Conservation (phyloP, 768 basidiomycete genomes). For the Sutorius australiensis region DNA sequence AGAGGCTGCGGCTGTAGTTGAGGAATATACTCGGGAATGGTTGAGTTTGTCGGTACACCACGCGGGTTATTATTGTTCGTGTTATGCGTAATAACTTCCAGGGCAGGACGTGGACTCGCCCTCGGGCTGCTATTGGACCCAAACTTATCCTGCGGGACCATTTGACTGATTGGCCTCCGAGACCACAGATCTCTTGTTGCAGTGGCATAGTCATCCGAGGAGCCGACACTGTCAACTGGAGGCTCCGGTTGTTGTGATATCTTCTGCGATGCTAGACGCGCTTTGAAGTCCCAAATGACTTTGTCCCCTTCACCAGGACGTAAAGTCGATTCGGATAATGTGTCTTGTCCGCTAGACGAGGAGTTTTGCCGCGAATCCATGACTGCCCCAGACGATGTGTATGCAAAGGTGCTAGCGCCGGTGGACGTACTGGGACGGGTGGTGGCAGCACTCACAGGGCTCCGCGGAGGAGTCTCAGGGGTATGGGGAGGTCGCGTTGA, state of each 20-base stretch:
- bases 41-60: conserved; percentile 14
- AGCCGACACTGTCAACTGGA: conserved; percentile 18
- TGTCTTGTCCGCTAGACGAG: conserved; percentile 31
- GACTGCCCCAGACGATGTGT: conserved; percentile 28
- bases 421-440: conserved; percentile 38
- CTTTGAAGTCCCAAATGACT: conserved; percentile 28
- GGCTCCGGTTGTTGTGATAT: conserved; percentile 15
- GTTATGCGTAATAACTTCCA: conserved; percentile 30
- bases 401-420: conserved; percentile 24
- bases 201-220: conserved; percentile 29
- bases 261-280: conserved; percentile 16
- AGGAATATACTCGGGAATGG: conserved; percentile 17
- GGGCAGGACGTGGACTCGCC: conserved; percentile 25
- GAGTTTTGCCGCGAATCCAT: conserved; percentile 26
- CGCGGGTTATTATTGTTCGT: conserved; percentile 14
- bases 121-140: conserved; percentile 14
- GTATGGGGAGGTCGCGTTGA: conserved; percentile 31
- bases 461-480: conserved; percentile 56
- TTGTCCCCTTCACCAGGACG: conserved; percentile 32
- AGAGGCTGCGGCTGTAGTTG: conserved; percentile 14
- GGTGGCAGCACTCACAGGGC: conserved; percentile 54
- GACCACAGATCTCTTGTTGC: conserved; percentile 31
- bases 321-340: conserved; percentile 31
- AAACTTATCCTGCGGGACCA: conserved; percentile 20
- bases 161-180: conserved; percentile 30